Conservation (phyloP, 225 moss, liverwort and hornwort species). For the Physcomitrium patens region DNA sequence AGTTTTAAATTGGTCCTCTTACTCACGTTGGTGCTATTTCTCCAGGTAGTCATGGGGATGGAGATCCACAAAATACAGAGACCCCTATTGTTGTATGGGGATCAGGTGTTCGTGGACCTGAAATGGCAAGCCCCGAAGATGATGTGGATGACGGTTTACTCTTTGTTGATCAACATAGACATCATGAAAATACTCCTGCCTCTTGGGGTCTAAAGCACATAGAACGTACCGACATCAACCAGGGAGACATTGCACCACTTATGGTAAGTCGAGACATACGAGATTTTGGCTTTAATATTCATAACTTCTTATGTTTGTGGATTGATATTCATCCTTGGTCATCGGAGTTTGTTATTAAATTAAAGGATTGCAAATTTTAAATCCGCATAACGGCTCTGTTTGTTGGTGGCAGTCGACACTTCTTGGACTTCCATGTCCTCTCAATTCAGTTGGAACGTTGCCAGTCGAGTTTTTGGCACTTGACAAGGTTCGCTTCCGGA, state of each 20-base stretch:
- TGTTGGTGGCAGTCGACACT: slow-evolving; percentile 80
- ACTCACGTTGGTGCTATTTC: slow-evolving; percentile 20
- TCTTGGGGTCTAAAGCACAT: slow-evolving; percentile 69
- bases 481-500: slow-evolving; percentile 69
- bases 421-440: slow-evolving; percentile 91
- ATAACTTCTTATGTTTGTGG: neutral
- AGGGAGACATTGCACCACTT: slow-evolving; percentile 92
- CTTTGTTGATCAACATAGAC: slow-evolving; percentile 89
- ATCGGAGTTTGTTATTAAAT: slow-evolving; percentile 19
- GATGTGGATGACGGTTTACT: slow-evolving; percentile 62
- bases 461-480: slow-evolving; percentile 84
- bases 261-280: slow-evolving; percentile 59
- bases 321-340: slow-evolving; percentile 7
- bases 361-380: slow-evolving; percentile 17
- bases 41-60: slow-evolving; percentile 97
- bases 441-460: slow-evolving; percentile 93
- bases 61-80: slow-evolving; percentile 95
- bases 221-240: slow-evolving; percentile 89
- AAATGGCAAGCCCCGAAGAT: slow-evolving; percentile 63
- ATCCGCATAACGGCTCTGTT: slow-evolving; percentile 33
- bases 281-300: neutral
- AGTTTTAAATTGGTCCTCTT: slow-evolving; percentile 3
- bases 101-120: slow-evolving; percentile 87
- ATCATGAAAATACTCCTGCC: slow-evolving; percentile 78
- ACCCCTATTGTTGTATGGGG: slow-evolving; percentile 97